Conservation (phyloP, 768 basidiomycete genomes). For the Pisolithus albus region DNA sequence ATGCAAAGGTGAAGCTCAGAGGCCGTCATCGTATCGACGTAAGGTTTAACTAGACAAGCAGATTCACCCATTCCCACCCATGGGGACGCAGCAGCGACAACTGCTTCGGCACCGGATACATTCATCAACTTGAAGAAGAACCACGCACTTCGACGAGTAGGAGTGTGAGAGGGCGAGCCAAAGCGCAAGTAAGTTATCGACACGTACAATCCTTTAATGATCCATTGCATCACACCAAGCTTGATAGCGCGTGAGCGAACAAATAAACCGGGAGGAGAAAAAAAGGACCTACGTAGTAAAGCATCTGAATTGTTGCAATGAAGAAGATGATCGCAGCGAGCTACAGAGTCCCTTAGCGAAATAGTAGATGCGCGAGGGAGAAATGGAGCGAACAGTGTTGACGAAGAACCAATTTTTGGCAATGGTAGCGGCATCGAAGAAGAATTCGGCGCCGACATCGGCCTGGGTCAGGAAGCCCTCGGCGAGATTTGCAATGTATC, state of each 20-base stretch:
- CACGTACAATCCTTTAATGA: conserved; percentile 74
- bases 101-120: conserved; percentile 90
- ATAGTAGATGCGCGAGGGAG: conserved; percentile 2
- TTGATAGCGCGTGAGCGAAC: conserved; percentile 11
- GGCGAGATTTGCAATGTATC: conserved; percentile 74
- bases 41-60: conserved; percentile 79
- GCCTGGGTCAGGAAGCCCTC: conserved; percentile 72
- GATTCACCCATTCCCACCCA: conserved; percentile 91
- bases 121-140: conserved; percentile 90
- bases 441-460: conserved; percentile 68
- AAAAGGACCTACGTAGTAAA: conserved; percentile 54
- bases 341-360: conserved; percentile 26
- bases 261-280: neutral
- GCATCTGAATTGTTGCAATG: conserved; percentile 86
- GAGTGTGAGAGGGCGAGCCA: neutral
- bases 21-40: conserved; percentile 77
- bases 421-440: conserved; percentile 66
- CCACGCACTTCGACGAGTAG: conserved; percentile 55
- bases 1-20: conserved; percentile 83
- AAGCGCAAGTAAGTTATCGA: neutral
- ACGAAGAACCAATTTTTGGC: conserved; percentile 80
- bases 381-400: conserved; percentile 47
- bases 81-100: conserved; percentile 89
- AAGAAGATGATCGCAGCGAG: conserved; percentile 86
- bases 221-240: conserved; percentile 90